phyloP scores from a whole-genome alignment of 2,329 filamentous ascomycete species.

The Polytolypa hystricis region DNA sequence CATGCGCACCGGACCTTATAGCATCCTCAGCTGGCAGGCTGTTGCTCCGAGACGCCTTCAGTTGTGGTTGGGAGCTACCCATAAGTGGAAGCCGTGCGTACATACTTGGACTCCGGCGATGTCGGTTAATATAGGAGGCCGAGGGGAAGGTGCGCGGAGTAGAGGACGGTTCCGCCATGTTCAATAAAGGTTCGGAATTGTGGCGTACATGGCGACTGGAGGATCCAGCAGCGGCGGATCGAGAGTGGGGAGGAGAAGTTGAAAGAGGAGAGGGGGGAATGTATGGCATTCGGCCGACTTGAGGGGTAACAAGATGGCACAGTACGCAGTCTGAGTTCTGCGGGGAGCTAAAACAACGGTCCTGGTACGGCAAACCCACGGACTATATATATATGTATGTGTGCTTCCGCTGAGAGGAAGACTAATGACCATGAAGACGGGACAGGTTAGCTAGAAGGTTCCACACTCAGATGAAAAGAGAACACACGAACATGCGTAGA shows the following conservation, averaged over 20 bases:
- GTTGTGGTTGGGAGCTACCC: slow-evolving; percentile 17
- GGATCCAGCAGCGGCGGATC: slow-evolving; percentile 36
- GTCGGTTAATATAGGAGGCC: slow-evolving; percentile 50
- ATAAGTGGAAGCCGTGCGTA: slow-evolving; percentile 24
- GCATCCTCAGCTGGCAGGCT: slow-evolving; percentile 8
- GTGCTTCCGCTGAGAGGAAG: too few relatives aligned
- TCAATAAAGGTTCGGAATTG: slow-evolving; percentile 11
- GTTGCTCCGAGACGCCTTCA: neutral
- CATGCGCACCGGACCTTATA: slow-evolving; percentile 12
- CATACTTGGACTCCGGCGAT: slow-evolving; percentile 47
- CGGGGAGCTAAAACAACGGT: too few relatives aligned
- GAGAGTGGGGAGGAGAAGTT: slow-evolving; percentile 42
- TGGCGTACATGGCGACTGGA: slow-evolving; percentile 10
- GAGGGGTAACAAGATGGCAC: slow-evolving; percentile 7
- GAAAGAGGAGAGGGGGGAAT: slow-evolving; percentile 44
- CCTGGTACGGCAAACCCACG: too few relatives aligned
- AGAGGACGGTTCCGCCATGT: slow-evolving; percentile 16
- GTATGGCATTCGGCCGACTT: slow-evolving; percentile 39
- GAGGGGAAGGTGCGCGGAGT: slow-evolving; percentile 47
- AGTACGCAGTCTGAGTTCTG: neutral
- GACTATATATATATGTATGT: too few relatives aligned
- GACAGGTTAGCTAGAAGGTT: too few relatives aligned
- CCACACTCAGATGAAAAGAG: too few relatives aligned
- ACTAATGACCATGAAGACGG: too few relatives aligned
- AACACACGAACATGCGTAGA: too few relatives aligned